Percentiles rank a stretch among this genome's conserved stretches.
These are phyloP conservation scores for Curvularia spicifera DNA, from an alignment of 2,329 filamentous ascomycete genomes.

Conservation along the genomic window DNA sequence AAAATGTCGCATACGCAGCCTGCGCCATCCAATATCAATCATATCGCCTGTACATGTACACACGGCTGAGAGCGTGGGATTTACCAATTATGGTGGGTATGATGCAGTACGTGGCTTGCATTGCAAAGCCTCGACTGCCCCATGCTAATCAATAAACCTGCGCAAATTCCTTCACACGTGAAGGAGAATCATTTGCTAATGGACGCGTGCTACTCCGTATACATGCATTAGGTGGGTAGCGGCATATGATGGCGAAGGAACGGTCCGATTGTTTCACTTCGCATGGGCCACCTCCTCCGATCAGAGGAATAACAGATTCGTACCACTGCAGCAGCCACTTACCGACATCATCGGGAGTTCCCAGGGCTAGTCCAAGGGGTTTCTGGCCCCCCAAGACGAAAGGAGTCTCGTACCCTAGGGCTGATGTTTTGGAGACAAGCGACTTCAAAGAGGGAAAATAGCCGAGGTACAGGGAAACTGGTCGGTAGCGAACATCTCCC, in stretches of 20 bases:
- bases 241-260: background rate
- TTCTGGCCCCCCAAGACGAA: background rate
- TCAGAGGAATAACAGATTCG: background rate
- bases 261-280: conserved; percentile 1
- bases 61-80: conserved; percentile 19
- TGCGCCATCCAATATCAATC: conserved; percentile 15
- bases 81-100: conserved; percentile 1
- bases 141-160: background rate
- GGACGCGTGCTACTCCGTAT: background rate
- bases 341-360: background rate
- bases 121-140: conserved; percentile 1
- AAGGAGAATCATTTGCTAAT: background rate
- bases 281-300: background rate
- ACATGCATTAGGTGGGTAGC: background rate
- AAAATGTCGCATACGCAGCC: conserved; percentile 13
- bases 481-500: conserved; percentile 3
- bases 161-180: background rate
- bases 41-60: conserved; percentile 1
- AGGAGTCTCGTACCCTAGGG: background rate
- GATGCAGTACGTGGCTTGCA: conserved; percentile 12
- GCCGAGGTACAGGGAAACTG: conserved; percentile 17
- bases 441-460: conserved; percentile 5
- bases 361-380: background rate
- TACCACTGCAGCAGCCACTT: background rate
- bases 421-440: conserved; percentile 4